These are phyloP conservation scores for Aspergillus neotritici DNA, from an alignment of 2,329 filamentous ascomycete species.

Conservation along the genomic window DNA sequence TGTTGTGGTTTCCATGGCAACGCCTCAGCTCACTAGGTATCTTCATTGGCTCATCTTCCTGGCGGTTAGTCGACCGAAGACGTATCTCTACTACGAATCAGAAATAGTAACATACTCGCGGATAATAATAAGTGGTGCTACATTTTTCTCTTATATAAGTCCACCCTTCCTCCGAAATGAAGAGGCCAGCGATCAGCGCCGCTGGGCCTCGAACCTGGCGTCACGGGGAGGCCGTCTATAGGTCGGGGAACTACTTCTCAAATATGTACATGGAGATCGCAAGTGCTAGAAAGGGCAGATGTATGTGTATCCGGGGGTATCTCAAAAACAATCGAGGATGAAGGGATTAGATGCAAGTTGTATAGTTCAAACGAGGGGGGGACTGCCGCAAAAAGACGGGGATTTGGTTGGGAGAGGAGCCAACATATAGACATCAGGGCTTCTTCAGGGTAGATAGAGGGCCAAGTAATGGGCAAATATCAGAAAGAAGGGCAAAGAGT, in stretches of 20 bases:
- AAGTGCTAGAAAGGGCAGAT: conserved; percentile 27
- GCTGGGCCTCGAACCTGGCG: not conserved
- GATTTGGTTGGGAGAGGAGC: too few relatives aligned
- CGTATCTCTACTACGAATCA: too few relatives aligned
- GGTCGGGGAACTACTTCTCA: conserved; percentile 11
- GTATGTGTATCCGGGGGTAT: conserved; percentile 36
- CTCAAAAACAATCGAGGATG: conserved; percentile 28
- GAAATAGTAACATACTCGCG: too few relatives aligned
- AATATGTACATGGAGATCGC: conserved; percentile 30
- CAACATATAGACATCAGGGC: too few relatives aligned
- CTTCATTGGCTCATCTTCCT: not conserved
- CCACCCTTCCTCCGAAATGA: too few relatives aligned
- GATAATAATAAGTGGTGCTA: too few relatives aligned
- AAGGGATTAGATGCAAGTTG: not conserved
- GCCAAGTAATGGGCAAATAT: too few relatives aligned
- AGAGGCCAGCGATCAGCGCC: too few relatives aligned
- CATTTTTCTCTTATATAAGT: too few relatives aligned
- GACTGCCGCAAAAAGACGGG: conserved; percentile 8
- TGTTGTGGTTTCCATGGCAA: conserved; percentile 21
- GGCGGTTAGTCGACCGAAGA: not conserved
- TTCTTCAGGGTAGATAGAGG: too few relatives aligned
- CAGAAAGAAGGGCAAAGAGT: too few relatives aligned
- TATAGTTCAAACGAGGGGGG: conserved; percentile 19
- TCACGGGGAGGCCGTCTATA: conserved; percentile 19
- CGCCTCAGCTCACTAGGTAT: conserved; percentile 4